Evolutionary conservation across 306 rosid genomes (phyloP).

Genomic region (Alnus rubra): DNA sequence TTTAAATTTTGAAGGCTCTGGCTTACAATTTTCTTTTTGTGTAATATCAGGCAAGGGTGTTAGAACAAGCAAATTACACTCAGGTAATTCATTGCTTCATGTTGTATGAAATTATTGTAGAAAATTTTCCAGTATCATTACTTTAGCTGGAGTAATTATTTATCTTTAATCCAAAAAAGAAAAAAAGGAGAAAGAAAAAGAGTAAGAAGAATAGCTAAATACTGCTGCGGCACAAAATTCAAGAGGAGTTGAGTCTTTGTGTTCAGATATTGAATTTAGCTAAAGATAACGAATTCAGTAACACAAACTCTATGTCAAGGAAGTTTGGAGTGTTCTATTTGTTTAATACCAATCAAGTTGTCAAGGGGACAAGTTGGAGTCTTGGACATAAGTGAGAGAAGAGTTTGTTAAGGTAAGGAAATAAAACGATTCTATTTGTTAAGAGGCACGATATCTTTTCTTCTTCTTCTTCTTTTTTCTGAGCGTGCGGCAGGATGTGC

Average conservation of each 20-base stretch:
- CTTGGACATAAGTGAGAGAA: too few relatives aligned
- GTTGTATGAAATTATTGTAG: constrained; percentile 16
- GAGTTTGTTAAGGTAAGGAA: too few relatives aligned
- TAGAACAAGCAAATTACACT: constrained; percentile 80
- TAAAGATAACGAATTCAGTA: constrained; percentile 3
- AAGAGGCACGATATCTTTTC: too few relatives aligned
- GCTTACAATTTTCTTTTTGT: constrained; percentile 20
- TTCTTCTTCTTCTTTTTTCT: too few relatives aligned
- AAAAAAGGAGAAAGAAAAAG: background rate
- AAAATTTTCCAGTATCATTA: constrained; percentile 7
- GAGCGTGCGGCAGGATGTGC: too few relatives aligned
- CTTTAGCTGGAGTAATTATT: background rate
- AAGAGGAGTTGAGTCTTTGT: constrained; percentile 7
- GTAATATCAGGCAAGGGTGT: constrained; percentile 57
- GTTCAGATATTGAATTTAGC: background rate
- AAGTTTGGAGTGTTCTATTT: constrained; percentile 1
- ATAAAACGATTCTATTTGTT: too few relatives aligned
- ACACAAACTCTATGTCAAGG: background rate
- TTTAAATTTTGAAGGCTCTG: constrained; percentile 15
- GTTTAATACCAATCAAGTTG: constrained; percentile 12
- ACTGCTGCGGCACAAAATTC: background rate
- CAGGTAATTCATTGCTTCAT: constrained; percentile 52
- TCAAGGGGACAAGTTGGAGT: background rate
- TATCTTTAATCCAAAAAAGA: background rate
- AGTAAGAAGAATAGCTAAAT: background rate